Evolutionary conservation across 805 yeast species (phyloP).

Genomic region (Starmerella apis): DNA sequence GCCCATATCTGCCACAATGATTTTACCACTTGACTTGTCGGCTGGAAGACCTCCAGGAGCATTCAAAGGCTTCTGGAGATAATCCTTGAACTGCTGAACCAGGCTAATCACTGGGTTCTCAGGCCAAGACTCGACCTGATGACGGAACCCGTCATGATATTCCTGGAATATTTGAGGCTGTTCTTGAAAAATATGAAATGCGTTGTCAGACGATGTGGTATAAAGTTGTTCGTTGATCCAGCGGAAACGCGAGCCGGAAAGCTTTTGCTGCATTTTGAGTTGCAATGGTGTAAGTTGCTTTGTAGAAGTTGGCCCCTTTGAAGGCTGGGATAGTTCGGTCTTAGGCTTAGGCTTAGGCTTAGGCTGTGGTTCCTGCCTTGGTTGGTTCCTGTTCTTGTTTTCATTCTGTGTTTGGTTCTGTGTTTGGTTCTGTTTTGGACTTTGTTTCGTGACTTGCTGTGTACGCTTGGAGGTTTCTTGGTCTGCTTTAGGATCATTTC

Average conservation of each 20-base stretch:
- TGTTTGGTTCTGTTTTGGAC: not conserved
- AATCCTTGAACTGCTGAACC: constrained; percentile 52
- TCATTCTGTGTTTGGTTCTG: not conserved
- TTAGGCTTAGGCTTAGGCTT: not conserved
- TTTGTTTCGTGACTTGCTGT: not conserved
- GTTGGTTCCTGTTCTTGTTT: not conserved
- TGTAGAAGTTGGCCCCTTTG: not conserved
- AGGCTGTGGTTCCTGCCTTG: not conserved
- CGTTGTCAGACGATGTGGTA: constrained; percentile 69
- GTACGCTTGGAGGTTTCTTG: not conserved
- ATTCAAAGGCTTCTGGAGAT: constrained; percentile 51
- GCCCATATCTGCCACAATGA: constrained; percentile 95
- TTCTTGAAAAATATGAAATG: constrained; percentile 56
- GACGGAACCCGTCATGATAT: constrained; percentile 88
- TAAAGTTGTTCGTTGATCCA: constrained; percentile 98
- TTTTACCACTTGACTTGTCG: constrained; percentile 38
- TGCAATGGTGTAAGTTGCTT: constrained; percentile 70
- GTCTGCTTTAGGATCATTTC: not conserved
- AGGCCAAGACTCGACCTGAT: constrained; percentile 96
- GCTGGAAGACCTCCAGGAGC: constrained; percentile 94
- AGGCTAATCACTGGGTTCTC: constrained; percentile 95
- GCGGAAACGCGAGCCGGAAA: constrained; percentile 89
- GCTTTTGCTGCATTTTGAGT: constrained; percentile 88
- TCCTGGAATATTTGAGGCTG: constrained; percentile 89
- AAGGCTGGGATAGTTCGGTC: not conserved